Conservation (phyloP, 352 stramenopile species). For the Globisporangium spiculum region DNA sequence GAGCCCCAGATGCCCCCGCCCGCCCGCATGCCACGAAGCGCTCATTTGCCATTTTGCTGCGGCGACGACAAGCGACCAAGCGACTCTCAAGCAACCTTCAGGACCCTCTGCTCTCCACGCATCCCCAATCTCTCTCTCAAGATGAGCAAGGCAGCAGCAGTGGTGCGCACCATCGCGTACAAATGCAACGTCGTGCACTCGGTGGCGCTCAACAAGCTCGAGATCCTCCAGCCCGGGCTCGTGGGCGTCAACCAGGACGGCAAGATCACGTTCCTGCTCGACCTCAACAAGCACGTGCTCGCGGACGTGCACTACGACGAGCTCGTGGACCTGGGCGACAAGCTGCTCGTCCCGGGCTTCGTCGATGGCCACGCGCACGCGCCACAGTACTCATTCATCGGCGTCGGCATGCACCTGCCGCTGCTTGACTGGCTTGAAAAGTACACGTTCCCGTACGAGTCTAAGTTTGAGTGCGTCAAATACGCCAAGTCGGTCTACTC, state of each 20-base stretch:
- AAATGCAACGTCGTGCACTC: slow-evolving; percentile 80
- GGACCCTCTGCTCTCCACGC: neutral
- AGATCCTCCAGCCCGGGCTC: slow-evolving; percentile 62
- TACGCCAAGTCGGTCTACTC: slow-evolving; percentile 86
- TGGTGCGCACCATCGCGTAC: slow-evolving; percentile 51
- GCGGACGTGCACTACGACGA: slow-evolving; percentile 30
- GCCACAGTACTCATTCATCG: slow-evolving; percentile 92
- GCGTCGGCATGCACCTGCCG: slow-evolving; percentile 91
- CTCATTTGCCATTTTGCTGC: slow-evolving; percentile 21
- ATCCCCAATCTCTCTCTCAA: neutral
- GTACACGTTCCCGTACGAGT: slow-evolving; percentile 94
- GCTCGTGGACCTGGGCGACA: slow-evolving; percentile 65
- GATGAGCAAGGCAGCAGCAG: slow-evolving; percentile 14
- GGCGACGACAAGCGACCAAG: slow-evolving; percentile 7
- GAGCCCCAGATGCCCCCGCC: neutral
- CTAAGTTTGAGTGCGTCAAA: slow-evolving; percentile 58
- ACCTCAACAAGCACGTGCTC: slow-evolving; percentile 28
- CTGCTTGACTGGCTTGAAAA: slow-evolving; percentile 93
- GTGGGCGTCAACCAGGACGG: slow-evolving; percentile 52
- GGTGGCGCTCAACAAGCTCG: slow-evolving; percentile 45
- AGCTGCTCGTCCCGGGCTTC: slow-evolving; percentile 91
- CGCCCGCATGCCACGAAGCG: neutral
- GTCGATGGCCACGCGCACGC: slow-evolving; percentile 94
- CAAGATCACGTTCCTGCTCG: slow-evolving; percentile 46
- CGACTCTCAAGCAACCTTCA: neutral